Base-by-base conservation (phyloP, 2,329 filamentous ascomycete species). In the Fusarium keratoplasticum region DNA sequence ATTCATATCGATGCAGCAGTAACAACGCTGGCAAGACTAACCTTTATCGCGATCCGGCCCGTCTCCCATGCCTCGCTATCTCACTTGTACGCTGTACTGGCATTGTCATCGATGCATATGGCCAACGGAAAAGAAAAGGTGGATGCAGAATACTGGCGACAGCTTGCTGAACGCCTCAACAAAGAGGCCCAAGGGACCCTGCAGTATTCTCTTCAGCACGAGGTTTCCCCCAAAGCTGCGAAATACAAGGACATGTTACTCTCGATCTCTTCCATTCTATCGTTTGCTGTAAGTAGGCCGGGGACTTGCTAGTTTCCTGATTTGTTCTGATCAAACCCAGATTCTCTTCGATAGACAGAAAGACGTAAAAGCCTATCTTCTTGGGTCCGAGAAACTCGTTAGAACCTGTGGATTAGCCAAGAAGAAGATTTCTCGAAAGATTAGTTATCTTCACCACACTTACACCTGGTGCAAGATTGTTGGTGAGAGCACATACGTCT, bases 401-500 rank as follows among this genome's bases (percentile, higher is more conserved):
- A 42, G 62, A 13, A 58, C 52, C 2, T 59, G 25, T 14, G 67
- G 67, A 1, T 58, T 69, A 2, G 62, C 67, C 9, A 69, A 69
- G 16, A 35, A 50, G 38, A 14, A 31, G 7, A 66, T 66, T n/a
- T 69, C 67, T 11, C 40, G 67, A n/a, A 69, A 69, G 16, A 57
- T 57, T 4, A 65, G 57, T 5, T 64, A 66, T 14, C 58, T 69
- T 2, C 67, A 69, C 6, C 67, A 69, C 20, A 69, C 67, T 2
- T 69, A 69, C 27, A 66, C 67, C 2, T 69, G 67, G 67, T 40
- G 36, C 22, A 47, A 58, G 18, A 66, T 69, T 10, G 47, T 69
- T 5, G 62, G 67, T 2, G 67, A 69, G 29, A 69, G 67, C 13
- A 69, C 67, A 16, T 69, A 62, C 22, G 62, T 69, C 3, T 18